Conservation (phyloP, 2,329 filamentous ascomycete genomes). For the Raffaelea arxii region DNA sequence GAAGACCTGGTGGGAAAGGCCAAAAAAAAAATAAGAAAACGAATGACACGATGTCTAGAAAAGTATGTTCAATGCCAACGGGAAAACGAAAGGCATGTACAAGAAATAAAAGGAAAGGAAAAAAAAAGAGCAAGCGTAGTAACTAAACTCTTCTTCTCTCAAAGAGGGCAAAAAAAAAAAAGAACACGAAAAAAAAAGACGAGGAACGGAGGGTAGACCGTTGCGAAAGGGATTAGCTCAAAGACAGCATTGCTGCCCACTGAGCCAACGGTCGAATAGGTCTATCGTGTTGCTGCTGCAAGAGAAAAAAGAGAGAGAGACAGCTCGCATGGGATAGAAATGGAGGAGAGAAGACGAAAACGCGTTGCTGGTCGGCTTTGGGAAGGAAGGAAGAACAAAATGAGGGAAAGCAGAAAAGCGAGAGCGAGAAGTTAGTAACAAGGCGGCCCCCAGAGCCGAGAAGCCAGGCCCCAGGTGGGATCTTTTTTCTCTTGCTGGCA, state of each 20-base stretch:
- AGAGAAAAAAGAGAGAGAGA: not conserved
- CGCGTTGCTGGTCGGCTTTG: not conserved
- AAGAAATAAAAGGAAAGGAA: no score
- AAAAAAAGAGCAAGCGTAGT: not conserved
- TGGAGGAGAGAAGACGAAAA: no score
- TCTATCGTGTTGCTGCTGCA: not conserved
- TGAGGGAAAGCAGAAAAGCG: not conserved
- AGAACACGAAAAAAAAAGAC: not conserved
- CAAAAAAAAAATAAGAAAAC: not conserved
- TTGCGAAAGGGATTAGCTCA: not conserved
- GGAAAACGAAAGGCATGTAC: no score
- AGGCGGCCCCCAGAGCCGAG: no score
- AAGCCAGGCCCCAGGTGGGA: constrained; percentile 2
- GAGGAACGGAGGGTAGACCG: not conserved
- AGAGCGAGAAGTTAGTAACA: no score
- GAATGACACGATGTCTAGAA: no score
- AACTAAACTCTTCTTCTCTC: no score
- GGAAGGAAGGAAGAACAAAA: not conserved
- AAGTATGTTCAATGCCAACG: no score
- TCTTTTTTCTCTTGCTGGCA: not conserved
- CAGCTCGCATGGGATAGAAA: no score
- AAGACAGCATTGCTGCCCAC: constrained; percentile 4
- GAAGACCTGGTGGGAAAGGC: no score
- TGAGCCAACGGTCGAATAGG: not conserved
- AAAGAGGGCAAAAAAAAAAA: not conserved